Evolutionary conservation across 176 grass and related monocot species (phyloP), one percentile per base, ranked within the genome.

Genomic region (Oryza coarctata): DNA sequence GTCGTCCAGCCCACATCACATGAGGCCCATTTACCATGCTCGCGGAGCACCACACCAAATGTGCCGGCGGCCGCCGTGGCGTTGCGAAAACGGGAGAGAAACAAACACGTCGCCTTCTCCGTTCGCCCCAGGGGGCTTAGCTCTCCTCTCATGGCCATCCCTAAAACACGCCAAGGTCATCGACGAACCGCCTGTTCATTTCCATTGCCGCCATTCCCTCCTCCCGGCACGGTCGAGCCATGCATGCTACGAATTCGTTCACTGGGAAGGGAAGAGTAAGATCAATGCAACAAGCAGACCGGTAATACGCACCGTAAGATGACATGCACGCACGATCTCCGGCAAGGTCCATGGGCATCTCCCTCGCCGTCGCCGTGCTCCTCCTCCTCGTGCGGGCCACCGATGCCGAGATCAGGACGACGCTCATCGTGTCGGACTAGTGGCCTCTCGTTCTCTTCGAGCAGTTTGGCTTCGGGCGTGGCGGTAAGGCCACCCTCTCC

Each of bases 391-490:
- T 10, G 40, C 23, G 3, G 68, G 41, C 45, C 31, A 6, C 70
- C 43, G 44, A 34, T 25, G 86, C 88, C 20, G 88, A 90, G 82
- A 90, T 94, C 85, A 88, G 44, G 86, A 73, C 31, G 3, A 88
- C 79, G 36, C 11, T 32, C 20, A 88, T 94, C 82, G 65, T 41
- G 9, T 75, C 82, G 14, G 91, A 94, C 70, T 14, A 79, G 12
- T 80, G 91, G 2, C 74, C 70, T 0, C 72, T 90, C 74, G 86
- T 94, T 74, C 86, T 94, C 20, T 94, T 90, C 85, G 91, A 88
- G 91, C 82, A 94, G 75, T 94, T 94, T 27, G 91, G 91, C 58
- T 94, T 80, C 65, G 27, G 64, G 55, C 39, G 68, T 43, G 88
- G 91, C 75, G 91, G 91, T 45, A 84, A 25, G 62, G 88, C 82